Evolutionary conservation across 1,284 basidiomycete species (phyloP).

Genomic region (Coniferiporia weirii): DNA sequence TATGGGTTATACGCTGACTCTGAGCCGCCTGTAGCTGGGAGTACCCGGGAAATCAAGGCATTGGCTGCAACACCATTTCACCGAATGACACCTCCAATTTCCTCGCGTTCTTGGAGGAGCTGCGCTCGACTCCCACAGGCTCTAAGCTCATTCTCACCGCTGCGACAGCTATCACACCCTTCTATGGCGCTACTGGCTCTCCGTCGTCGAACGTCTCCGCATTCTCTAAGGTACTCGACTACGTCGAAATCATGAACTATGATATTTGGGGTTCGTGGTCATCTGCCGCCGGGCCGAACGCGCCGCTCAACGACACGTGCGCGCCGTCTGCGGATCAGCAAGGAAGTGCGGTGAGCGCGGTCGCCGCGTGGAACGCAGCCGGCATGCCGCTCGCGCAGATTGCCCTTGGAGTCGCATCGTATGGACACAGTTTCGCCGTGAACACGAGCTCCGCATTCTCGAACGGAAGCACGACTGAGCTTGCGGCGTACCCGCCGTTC

Average conservation of each 20-base stretch:
- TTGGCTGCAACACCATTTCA: slow-evolving; percentile 67
- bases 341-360: slow-evolving; percentile 72
- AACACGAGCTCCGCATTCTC: slow-evolving; percentile 34
- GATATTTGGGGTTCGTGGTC: slow-evolving; percentile 66
- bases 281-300: slow-evolving; percentile 65
- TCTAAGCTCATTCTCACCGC: slow-evolving; percentile 66
- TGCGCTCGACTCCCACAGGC: slow-evolving; percentile 56
- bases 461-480: slow-evolving; percentile 24
- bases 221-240: slow-evolving; percentile 72
- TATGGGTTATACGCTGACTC: background rate
- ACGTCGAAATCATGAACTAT: slow-evolving; percentile 86
- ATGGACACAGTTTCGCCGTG: slow-evolving; percentile 61
- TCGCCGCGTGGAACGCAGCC: slow-evolving; percentile 70
- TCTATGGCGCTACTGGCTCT: slow-evolving; percentile 49
- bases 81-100: slow-evolving; percentile 65
- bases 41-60: slow-evolving; percentile 68
- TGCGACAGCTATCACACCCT: slow-evolving; percentile 67
- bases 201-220: slow-evolving; percentile 61
- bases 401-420: slow-evolving; percentile 76
- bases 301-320: slow-evolving; percentile 77
- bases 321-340: slow-evolving; percentile 51
- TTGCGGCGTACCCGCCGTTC: slow-evolving; percentile 49
- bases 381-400: slow-evolving; percentile 78
- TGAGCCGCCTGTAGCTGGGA: slow-evolving; percentile 67
- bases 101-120: slow-evolving; percentile 68